These are phyloP conservation scores for Allomyces macrogynus DNA, from an alignment of 192 early-diverging fungal genomes.

Conservation along the genomic window DNA sequence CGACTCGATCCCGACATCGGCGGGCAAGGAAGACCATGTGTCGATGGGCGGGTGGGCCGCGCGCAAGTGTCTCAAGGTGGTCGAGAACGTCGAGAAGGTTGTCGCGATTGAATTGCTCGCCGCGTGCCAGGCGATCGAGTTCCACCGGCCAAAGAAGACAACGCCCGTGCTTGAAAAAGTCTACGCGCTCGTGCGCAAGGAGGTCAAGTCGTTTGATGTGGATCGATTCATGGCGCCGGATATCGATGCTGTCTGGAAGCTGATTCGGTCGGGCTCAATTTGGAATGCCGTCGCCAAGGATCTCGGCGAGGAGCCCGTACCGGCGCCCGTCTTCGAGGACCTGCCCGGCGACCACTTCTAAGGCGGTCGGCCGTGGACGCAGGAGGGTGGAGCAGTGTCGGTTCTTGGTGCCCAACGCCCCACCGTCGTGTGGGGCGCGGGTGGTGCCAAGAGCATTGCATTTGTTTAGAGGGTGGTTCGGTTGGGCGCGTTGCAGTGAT, in stretches of 20 bases:
- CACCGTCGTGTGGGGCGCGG: no score
- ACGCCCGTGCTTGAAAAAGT: constrained; percentile 4
- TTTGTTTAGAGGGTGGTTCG: no score
- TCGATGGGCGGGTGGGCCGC: constrained; percentile 8
- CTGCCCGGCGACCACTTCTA: no score
- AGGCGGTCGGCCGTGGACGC: no score
- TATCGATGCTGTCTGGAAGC: constrained; percentile 5
- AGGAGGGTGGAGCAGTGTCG: no score
- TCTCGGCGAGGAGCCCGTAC: not conserved
- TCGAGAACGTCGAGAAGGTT: constrained; percentile 9
- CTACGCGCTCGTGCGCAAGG: constrained; percentile 3
- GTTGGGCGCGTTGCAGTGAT: no score
- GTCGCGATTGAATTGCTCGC: constrained; percentile 9
- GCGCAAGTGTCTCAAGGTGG: constrained; percentile 7
- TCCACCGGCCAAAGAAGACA: constrained; percentile 7
- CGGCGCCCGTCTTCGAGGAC: no score
- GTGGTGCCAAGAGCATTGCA: no score
- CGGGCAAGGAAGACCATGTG: constrained; percentile 8
- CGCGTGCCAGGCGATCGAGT: constrained; percentile 8
- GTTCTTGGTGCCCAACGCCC: no score
- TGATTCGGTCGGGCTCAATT: constrained; percentile 3
- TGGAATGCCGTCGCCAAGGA: not conserved
- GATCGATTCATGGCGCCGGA: constrained; percentile 9
- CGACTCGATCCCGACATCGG: constrained; percentile 6
- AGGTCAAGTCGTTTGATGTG: constrained; percentile 2